A percentile compares a stretch with the other conserved stretches of the same genome.
Conservation (phyloP, 176 grass and related monocot species). For the Aegilops longissima region DNA sequence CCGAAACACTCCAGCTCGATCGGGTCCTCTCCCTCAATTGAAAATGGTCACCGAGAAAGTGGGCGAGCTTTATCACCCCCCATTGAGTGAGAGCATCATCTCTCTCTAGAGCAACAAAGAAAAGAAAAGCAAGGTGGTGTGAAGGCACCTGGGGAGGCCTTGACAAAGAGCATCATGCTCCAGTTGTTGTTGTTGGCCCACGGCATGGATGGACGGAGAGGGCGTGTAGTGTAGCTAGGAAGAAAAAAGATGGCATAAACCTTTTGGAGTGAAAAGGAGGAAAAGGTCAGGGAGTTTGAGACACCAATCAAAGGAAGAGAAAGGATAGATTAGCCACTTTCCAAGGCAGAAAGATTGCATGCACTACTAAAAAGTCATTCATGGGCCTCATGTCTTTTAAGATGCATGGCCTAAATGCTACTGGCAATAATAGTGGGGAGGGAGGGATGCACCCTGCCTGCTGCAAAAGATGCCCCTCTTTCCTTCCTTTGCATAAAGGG, state of each 20-base stretch:
- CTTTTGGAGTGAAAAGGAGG: slow-evolving; percentile 37
- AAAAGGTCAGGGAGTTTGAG: slow-evolving; percentile 67
- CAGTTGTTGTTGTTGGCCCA: slow-evolving; percentile 22
- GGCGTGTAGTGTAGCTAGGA: neutral
- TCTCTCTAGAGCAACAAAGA: neutral
- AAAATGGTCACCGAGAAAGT: no score
- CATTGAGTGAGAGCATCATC: slow-evolving; percentile 43
- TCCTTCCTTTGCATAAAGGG: slow-evolving; percentile 50
- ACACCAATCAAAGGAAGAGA: slow-evolving; percentile 70
- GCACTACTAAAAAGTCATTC: slow-evolving; percentile 58
- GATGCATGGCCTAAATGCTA: slow-evolving; percentile 38
- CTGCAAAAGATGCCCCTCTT: slow-evolving; percentile 42
- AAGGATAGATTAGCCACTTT: slow-evolving; percentile 66
- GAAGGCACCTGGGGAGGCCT: slow-evolving; percentile 42
- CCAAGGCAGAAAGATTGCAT: slow-evolving; percentile 61
- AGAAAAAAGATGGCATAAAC: slow-evolving; percentile 44
- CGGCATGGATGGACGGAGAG: slow-evolving; percentile 18
- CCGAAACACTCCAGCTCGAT: slow-evolving; percentile 19
- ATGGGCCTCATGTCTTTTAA: slow-evolving; percentile 59
- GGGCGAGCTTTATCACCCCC: slow-evolving; percentile 43
- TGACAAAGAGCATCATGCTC: slow-evolving; percentile 50
- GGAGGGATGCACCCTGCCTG: slow-evolving; percentile 60
- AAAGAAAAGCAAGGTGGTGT: slow-evolving; percentile 28
- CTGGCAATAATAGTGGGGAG: slow-evolving; percentile 44
- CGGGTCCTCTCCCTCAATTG: no score